Conservation (phyloP, 257 asterid species). For the Ocimum tenuiflorum region DNA sequence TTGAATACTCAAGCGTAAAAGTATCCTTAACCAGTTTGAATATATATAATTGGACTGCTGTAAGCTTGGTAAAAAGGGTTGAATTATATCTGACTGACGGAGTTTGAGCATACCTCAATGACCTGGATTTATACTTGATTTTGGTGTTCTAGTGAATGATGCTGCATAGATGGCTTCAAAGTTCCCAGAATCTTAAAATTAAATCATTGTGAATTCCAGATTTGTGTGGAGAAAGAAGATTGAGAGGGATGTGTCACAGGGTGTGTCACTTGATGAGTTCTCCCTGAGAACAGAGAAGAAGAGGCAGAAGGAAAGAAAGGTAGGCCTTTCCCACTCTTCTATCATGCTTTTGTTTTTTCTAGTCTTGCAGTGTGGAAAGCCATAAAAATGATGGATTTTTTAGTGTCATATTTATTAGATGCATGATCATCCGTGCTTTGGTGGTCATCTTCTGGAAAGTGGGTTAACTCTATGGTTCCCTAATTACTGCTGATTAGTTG, state of each 20-base stretch:
- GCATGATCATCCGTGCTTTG: background rate
- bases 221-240: slow-evolving; percentile 93
- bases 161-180: background rate
- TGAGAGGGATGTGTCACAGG: slow-evolving; percentile 64
- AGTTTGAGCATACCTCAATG: background rate
- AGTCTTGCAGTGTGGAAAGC: background rate
- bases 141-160: background rate
- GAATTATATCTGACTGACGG: background rate
- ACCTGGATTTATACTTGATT: background rate
- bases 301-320: slow-evolving; percentile 74
- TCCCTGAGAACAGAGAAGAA: slow-evolving; percentile 74
- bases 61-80: background rate
- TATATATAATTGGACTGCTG: background rate
- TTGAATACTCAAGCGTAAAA: background rate
- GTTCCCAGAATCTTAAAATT: background rate
- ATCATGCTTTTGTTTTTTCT: background rate
- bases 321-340: slow-evolving; percentile 7
- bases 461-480: background rate
- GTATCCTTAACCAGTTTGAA: background rate
- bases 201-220: slow-evolving; percentile 29
- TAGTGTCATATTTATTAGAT: no score
- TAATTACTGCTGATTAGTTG: background rate
- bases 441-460: background rate
- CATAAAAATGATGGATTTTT: background rate
- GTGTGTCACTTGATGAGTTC: slow-evolving; percentile 61